Conservation (phyloP, 768 basidiomycete genomes). For the Rhizopogon rudus region DNA sequence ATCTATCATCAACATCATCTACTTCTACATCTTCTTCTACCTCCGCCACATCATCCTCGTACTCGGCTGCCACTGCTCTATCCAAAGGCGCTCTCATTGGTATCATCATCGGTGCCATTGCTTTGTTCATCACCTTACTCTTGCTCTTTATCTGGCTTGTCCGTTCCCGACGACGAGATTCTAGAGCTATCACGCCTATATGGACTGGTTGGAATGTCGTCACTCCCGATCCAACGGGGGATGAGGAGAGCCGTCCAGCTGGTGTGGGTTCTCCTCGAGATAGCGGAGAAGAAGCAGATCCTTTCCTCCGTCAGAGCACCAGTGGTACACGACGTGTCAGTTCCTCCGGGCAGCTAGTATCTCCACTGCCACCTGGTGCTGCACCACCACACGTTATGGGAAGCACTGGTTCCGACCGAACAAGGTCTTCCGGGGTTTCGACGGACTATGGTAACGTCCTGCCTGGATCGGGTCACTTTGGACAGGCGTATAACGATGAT, state of each 20-base stretch:
- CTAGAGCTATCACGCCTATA: slow-evolving; percentile 22
- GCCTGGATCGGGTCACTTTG: slow-evolving; percentile 27
- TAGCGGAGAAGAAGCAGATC: slow-evolving; percentile 66
- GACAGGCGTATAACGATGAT: slow-evolving; percentile 25
- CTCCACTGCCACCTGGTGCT: slow-evolving; percentile 27
- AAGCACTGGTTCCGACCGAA: slow-evolving; percentile 33
- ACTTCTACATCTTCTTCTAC: slow-evolving; percentile 20
- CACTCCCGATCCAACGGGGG: slow-evolving; percentile 17
- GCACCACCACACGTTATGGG: slow-evolving; percentile 32
- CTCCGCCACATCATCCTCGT: slow-evolving; percentile 15
- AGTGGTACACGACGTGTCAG: slow-evolving; percentile 10
- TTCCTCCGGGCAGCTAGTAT: slow-evolving; percentile 14
- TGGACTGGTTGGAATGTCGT: slow-evolving; percentile 45
- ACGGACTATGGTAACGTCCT: slow-evolving; percentile 33
- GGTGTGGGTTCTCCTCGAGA: slow-evolving; percentile 68
- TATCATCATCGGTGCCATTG: slow-evolving; percentile 43
- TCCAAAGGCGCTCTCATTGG: slow-evolving; percentile 26
- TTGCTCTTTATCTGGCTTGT: slow-evolving; percentile 34
- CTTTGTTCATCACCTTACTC: slow-evolving; percentile 55
- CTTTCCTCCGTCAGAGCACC: slow-evolving; percentile 47
- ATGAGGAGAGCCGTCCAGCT: slow-evolving; percentile 32
- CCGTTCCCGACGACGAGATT: slow-evolving; percentile 17
- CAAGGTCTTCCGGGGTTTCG: slow-evolving; percentile 33
- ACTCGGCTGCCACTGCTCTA: slow-evolving; percentile 25
- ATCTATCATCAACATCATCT: slow-evolving; percentile 20